Conservation (phyloP, 179 eudicot genomes). For the Sideroxylon spinosum region DNA sequence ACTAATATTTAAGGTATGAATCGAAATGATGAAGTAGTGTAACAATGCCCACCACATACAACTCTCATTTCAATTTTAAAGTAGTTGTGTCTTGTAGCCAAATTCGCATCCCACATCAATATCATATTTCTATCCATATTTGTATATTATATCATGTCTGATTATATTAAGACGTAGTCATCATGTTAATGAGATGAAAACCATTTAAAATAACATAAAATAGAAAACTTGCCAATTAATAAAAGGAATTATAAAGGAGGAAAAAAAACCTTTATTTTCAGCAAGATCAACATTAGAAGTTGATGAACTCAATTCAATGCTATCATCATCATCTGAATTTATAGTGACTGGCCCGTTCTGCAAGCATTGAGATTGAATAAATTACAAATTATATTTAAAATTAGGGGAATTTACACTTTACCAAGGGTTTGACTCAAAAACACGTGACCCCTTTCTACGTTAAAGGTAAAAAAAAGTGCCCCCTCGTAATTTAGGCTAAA, state of each 20-base stretch:
- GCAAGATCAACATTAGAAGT: slow-evolving; percentile 26
- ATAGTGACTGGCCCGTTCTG: slow-evolving; percentile 40
- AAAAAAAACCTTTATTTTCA: slow-evolving; percentile 35
- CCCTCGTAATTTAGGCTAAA: too few relatives aligned
- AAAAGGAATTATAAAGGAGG: neutral
- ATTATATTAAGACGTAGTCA: neutral
- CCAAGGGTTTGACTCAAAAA: too few relatives aligned
- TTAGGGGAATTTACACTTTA: too few relatives aligned
- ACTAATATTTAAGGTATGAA: too few relatives aligned
- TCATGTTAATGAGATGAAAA: slow-evolving; percentile 3
- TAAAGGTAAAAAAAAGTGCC: too few relatives aligned
- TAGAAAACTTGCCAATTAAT: neutral
- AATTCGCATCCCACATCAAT: too few relatives aligned
- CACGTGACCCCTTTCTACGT: too few relatives aligned
- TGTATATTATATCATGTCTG: neutral
- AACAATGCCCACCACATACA: too few relatives aligned
- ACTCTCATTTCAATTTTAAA: too few relatives aligned
- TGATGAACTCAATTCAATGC: slow-evolving; percentile 29
- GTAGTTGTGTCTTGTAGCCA: too few relatives aligned
- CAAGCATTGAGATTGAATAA: slow-evolving; percentile 10
- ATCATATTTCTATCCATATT: too few relatives aligned
- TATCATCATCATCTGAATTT: slow-evolving; percentile 37
- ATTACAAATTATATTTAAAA: neutral
- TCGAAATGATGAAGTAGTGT: too few relatives aligned
- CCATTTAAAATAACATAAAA: neutral